Evolutionary conservation across 148 eudicot species (phyloP).

Genomic region (Persicaria tinctoria): DNA sequence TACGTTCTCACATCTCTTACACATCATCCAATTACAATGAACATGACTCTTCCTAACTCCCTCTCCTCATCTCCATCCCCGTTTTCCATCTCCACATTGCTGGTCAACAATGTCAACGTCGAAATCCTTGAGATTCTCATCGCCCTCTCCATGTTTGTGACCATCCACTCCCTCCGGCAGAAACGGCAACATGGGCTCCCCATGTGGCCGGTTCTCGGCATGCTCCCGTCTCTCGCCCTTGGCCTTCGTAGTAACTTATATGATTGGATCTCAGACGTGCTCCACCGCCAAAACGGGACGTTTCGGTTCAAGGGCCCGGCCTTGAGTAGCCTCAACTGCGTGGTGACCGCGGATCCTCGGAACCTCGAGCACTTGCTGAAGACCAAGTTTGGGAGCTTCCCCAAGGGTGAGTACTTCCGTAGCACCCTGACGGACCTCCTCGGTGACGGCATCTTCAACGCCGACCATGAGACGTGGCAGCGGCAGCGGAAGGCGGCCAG

Average conservation of each 20-base stretch:
- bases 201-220: slow-evolving; percentile 70
- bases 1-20: no score
- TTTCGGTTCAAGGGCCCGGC: slow-evolving; percentile 60
- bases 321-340: slow-evolving; percentile 67
- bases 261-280: slow-evolving; percentile 53
- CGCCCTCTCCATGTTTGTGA: slow-evolving; percentile 29
- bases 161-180: slow-evolving; percentile 50
- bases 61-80: no score
- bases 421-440: slow-evolving; percentile 49
- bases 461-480: slow-evolving; percentile 69
- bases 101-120: slow-evolving; percentile 18
- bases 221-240: slow-evolving; percentile 62
- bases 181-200: slow-evolving; percentile 49
- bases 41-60: no score
- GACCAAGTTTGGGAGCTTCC: slow-evolving; percentile 50
- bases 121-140: slow-evolving; percentile 49
- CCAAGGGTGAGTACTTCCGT: slow-evolving; percentile 65
- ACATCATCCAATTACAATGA: no score
- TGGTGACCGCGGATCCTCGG: slow-evolving; percentile 74
- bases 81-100: no score
- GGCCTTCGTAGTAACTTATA: slow-evolving; percentile 48
- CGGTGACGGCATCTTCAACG: slow-evolving; percentile 74
- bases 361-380: slow-evolving; percentile 74
- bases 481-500: slow-evolving; percentile 78
- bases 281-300: slow-evolving; percentile 44